Conservation (phyloP, 352 stramenopile genomes). For the Pythium coloratum region DNA sequence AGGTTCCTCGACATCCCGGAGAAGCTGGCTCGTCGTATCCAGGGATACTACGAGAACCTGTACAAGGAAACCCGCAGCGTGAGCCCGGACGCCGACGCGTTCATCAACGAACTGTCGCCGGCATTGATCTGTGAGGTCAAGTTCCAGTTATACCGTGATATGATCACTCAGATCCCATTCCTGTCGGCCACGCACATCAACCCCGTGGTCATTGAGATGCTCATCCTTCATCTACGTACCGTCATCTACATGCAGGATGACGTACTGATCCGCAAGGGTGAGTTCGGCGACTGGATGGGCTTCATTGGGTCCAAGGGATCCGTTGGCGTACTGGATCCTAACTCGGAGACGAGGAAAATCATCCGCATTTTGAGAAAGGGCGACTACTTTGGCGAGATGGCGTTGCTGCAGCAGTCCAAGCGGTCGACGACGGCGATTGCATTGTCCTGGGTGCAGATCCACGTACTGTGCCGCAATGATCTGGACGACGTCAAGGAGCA, state of each 20-base stretch:
- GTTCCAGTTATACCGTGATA: slow-evolving; percentile 75
- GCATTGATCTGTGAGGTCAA: slow-evolving; percentile 78
- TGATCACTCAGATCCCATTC: slow-evolving; percentile 81
- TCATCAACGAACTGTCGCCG: slow-evolving; percentile 78
- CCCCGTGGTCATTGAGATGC: slow-evolving; percentile 70
- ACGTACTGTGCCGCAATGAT: slow-evolving; percentile 66
- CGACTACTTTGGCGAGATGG: slow-evolving; percentile 84
- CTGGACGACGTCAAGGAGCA: slow-evolving; percentile 69
- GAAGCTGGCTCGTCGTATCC: slow-evolving; percentile 51
- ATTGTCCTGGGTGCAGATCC: slow-evolving; percentile 77
- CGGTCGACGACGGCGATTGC: slow-evolving; percentile 67
- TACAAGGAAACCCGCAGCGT: slow-evolving; percentile 70
- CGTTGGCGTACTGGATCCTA: slow-evolving; percentile 67
- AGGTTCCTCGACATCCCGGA: slow-evolving; percentile 68
- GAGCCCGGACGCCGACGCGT: slow-evolving; percentile 63
- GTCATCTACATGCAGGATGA: slow-evolving; percentile 85
- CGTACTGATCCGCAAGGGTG: slow-evolving; percentile 76
- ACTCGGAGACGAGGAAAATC: slow-evolving; percentile 44
- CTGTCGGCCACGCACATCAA: slow-evolving; percentile 65
- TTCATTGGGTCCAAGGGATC: slow-evolving; percentile 76
- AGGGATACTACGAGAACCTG: slow-evolving; percentile 72
- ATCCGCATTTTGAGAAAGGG: slow-evolving; percentile 73
- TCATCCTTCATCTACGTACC: slow-evolving; percentile 68
- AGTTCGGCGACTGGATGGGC: slow-evolving; percentile 82
- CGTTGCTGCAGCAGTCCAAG: slow-evolving; percentile 62